Evolutionary conservation across 2,329 filamentous ascomycete genomes (phyloP), one percentile per base, ranked within the genome.

Genomic region (Dendrostoma leiphaemia): DNA sequence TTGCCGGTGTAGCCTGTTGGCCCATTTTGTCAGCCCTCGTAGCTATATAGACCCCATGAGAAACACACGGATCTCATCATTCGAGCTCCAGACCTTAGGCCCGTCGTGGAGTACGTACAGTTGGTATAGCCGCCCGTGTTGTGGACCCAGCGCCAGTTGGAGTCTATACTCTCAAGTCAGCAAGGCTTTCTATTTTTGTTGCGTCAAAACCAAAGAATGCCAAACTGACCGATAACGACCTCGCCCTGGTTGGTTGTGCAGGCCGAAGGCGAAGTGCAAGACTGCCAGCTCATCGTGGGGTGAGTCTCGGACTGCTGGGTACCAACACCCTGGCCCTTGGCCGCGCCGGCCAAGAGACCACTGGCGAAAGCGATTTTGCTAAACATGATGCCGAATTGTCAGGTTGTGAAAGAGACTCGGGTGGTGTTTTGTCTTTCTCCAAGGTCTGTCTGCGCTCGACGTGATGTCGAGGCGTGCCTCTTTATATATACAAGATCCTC

Each of bases 111-210:
- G 68, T 23, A 47, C 44, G 19, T 35, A 35, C 76, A 79, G 68
- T 80, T 80, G 60, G 68, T 73, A 59, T 72, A 77, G 32, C 74
- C 73, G 21, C 62, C 62, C 43, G 68, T 73, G 23, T 69, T 66
- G 66, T 83, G 79, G 50, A 81, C 66, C 81, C 81, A 83, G 51
- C 80, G 74, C 80, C 80, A 84, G 69, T 83, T 83, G 56, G 78
- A 63, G 60, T 84, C 75, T 35, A 10, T 23, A n/a, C 1, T 12
- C n/a, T 24, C 7, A 35, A 12, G 29, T 47, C 29, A 47, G 44
- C 21, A n/a, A 23, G 6, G 13, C 8, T 12, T 6, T 4, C 28
- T 45, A 17, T 7, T 24, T 47, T 13, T 19, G 17, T 19, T 23
- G 13, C n/a, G n/a, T n/a, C n/a, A n/a, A n/a, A n/a, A n/a, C n/a